Percentiles rank a stretch among this genome's conserved stretches.
Evolutionary conservation across 352 stramenopile genomes (phyloP).

Genomic region (Phytophthora melonis): DNA sequence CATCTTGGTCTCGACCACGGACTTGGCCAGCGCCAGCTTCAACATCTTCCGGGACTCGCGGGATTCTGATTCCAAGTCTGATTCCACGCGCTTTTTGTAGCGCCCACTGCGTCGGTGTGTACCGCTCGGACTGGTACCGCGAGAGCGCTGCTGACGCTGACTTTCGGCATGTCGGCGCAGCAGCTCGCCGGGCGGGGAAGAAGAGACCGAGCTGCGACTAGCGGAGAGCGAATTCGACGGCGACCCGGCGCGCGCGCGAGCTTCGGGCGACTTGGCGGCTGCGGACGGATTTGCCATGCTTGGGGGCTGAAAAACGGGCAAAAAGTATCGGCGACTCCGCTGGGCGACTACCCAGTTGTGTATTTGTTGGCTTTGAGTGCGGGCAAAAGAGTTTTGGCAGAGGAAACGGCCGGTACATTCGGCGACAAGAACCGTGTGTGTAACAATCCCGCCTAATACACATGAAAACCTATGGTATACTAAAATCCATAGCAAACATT

Average conservation of each 20-base stretch:
- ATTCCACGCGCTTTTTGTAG: constrained; percentile 48
- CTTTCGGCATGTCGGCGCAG: constrained; percentile 34
- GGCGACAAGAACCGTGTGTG: constrained; percentile 17
- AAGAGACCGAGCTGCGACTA: constrained; percentile 25
- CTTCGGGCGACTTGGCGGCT: neutral
- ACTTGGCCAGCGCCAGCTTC: constrained; percentile 68
- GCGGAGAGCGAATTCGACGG: neutral
- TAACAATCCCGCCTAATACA: neutral
- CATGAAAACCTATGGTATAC: neutral
- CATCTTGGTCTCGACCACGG: constrained; percentile 64
- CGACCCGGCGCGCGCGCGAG: neutral
- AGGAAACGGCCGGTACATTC: constrained; percentile 12
- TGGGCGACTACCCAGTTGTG: neutral
- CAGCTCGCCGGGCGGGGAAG: constrained; percentile 22
- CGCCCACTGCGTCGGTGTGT: constrained; percentile 39
- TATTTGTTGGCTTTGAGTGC: constrained; percentile 6
- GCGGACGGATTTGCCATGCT: constrained; percentile 26
- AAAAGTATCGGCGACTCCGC: constrained; percentile 7
- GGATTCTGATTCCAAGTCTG: constrained; percentile 31
- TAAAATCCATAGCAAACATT: neutral
- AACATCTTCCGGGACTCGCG: constrained; percentile 61
- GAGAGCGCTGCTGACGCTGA: constrained; percentile 18
- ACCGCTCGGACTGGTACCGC: constrained; percentile 41
- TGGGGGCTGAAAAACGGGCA: constrained; percentile 14
- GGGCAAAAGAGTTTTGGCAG: constrained; percentile 20